Evolutionary conservation across 1,284 basidiomycete genomes (phyloP).

Genomic region (Trametes polyzona): DNA sequence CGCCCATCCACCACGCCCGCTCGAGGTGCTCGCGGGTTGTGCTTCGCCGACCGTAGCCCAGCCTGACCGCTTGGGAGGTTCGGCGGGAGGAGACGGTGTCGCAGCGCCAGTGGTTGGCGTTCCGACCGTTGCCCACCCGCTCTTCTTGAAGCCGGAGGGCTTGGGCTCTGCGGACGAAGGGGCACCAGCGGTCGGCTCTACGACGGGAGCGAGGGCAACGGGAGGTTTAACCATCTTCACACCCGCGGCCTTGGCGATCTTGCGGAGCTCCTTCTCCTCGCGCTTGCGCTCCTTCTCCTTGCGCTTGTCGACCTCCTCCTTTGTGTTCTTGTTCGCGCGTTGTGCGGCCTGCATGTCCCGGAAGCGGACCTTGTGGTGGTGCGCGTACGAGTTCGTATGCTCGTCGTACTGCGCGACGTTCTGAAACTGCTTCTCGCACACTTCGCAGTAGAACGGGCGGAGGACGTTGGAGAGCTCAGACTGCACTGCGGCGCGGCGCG

Average conservation of each 20-base stretch:
- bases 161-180: constrained; percentile 23
- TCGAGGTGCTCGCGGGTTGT: constrained; percentile 4
- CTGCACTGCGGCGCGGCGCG: constrained; percentile 65
- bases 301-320: constrained; percentile 68
- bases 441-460: constrained; percentile 74
- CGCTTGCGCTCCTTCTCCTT: constrained; percentile 83
- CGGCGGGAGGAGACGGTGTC: constrained; percentile 1
- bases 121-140: constrained; percentile 57
- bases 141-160: constrained; percentile 50
- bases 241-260: constrained; percentile 77
- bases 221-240: constrained; percentile 66
- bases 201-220: constrained; percentile 19
- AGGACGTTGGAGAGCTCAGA: constrained; percentile 69
- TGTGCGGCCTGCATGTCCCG: constrained; percentile 73
- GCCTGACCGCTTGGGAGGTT: constrained; percentile 20
- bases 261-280: constrained; percentile 80
- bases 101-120: constrained; percentile 7
- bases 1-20: constrained; percentile 11
- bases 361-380: constrained; percentile 79
- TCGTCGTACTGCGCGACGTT: constrained; percentile 84
- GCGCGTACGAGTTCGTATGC: constrained; percentile 83
- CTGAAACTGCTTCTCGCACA: constrained; percentile 85
- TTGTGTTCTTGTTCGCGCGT: constrained; percentile 51
- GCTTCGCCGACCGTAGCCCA: constrained; percentile 41
- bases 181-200: constrained; percentile 29